Evolutionary conservation across 257 asterid species (phyloP).

Genomic region (Nicotiana benthamiana): DNA sequence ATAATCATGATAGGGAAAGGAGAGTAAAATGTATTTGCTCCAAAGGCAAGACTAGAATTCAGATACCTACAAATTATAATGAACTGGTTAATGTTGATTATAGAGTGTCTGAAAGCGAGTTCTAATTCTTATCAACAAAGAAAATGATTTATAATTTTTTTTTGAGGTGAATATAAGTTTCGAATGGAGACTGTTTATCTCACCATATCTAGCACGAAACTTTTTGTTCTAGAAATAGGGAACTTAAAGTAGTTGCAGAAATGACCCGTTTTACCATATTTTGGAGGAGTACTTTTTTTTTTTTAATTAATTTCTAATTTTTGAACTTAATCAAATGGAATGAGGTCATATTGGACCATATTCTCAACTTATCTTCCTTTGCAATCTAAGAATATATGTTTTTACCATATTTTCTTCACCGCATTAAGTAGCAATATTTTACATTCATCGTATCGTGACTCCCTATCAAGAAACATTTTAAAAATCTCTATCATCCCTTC

Average conservation of each 20-base stretch:
- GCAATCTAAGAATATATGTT: constrained; percentile 5
- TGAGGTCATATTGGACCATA: background rate
- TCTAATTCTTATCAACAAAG: background rate
- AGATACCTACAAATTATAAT: background rate
- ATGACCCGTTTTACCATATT: background rate
- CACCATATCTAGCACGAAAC: background rate
- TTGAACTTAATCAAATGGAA: background rate
- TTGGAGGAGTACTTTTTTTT: too few species aligned
- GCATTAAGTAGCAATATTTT: background rate
- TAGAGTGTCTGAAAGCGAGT: background rate
- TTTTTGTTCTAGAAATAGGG: background rate
- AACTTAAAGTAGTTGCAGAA: background rate
- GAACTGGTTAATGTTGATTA: background rate
- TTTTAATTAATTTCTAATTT: background rate
- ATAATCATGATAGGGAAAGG: background rate
- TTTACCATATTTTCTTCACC: background rate
- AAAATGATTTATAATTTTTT: background rate
- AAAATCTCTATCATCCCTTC: too few species aligned
- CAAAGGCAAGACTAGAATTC: constrained; percentile 7
- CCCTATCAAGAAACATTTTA: background rate
- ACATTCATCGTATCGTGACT: background rate
- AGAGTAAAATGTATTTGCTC: background rate
- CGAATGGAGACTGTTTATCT: background rate
- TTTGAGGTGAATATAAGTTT: background rate
- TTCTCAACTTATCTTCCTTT: constrained; percentile 16